Percentiles rank a stretch among this genome's conserved stretches.
Conservation (phyloP, 2,329 filamentous ascomycete species). For the Pseudocercospora cruenta region DNA sequence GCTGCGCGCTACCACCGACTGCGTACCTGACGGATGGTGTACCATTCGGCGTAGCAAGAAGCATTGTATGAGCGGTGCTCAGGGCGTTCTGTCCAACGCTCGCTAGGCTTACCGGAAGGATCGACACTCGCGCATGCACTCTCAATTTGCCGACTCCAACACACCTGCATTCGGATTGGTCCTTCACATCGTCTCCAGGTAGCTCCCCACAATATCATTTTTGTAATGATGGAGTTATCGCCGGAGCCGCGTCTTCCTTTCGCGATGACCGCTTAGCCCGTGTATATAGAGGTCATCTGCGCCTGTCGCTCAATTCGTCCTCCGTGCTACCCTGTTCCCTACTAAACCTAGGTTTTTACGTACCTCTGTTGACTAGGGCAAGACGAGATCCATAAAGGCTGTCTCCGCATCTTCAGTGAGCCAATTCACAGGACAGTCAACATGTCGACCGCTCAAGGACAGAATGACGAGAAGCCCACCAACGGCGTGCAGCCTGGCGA, state of each 20-base stretch:
- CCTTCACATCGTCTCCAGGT: conserved; percentile 14
- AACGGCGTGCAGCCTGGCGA: conserved; percentile 23
- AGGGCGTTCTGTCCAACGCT: conserved; percentile 14
- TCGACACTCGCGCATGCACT: conserved; percentile 16
- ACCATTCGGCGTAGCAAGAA: not conserved
- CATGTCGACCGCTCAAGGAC: conserved; percentile 50
- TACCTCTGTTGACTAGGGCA: conserved; percentile 2
- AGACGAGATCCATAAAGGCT: not conserved
- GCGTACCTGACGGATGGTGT: not conserved
- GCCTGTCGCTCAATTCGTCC: conserved; percentile 9
- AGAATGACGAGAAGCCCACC: conserved; percentile 37
- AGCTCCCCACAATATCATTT: conserved; percentile 17
- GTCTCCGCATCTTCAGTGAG: not conserved
- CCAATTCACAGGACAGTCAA: conserved; percentile 18
- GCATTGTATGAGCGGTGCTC: not conserved
- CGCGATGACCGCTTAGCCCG: conserved; percentile 12
- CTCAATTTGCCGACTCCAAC: conserved; percentile 23
- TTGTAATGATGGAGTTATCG: not conserved
- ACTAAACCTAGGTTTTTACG: not conserved
- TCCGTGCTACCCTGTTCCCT: conserved; percentile 13
- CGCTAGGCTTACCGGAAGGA: conserved; percentile 9
- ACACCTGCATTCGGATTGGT: conserved; percentile 25
- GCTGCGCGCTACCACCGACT: not conserved
- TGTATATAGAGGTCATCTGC: conserved; percentile 17
- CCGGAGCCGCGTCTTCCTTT: conserved; percentile 1